These are phyloP conservation scores for Collybia sp. DNA, from an alignment of 768 basidiomycete species.

Conservation along the genomic window DNA sequence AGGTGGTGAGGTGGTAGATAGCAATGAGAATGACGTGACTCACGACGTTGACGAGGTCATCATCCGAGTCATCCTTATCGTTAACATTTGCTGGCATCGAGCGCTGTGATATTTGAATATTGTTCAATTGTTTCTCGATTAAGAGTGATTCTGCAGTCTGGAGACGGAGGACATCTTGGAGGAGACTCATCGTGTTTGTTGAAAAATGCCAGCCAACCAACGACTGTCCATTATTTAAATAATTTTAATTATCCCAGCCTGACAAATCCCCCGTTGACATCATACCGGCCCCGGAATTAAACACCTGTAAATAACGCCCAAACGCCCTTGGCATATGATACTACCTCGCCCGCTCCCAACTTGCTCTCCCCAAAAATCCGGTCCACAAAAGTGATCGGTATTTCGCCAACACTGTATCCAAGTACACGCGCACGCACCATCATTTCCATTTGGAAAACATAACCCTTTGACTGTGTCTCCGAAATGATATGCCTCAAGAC, in stretches of 20 bases:
- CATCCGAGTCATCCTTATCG: conserved; percentile 55
- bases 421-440: conserved; percentile 85
- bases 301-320: conserved; percentile 75
- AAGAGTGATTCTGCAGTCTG: conserved; percentile 30
- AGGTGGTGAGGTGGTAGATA: conserved; percentile 3
- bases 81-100: conserved; percentile 14
- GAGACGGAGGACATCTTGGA: conserved; percentile 66
- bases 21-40: conserved; percentile 21
- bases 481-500: conserved; percentile 83
- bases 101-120: conserved; percentile 17
- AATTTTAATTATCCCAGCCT: conserved; percentile 11
- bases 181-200: conserved; percentile 48
- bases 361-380: conserved; percentile 93
- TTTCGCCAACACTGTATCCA: conserved; percentile 84
- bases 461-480: conserved; percentile 81
- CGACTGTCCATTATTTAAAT: neutral
- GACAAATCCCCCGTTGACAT: conserved; percentile 24
- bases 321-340: conserved; percentile 83
- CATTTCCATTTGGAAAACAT: conserved; percentile 99
- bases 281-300: conserved; percentile 26
- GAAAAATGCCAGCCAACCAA: conserved; percentile 1
- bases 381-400: conserved; percentile 94
- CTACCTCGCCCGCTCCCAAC: conserved; percentile 82
- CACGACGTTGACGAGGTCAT: conserved; percentile 72
- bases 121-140: conserved; percentile 28